phyloP scores from a whole-genome alignment of 2,329 filamentous ascomycete genomes.

The Huntiella omanensis region DNA sequence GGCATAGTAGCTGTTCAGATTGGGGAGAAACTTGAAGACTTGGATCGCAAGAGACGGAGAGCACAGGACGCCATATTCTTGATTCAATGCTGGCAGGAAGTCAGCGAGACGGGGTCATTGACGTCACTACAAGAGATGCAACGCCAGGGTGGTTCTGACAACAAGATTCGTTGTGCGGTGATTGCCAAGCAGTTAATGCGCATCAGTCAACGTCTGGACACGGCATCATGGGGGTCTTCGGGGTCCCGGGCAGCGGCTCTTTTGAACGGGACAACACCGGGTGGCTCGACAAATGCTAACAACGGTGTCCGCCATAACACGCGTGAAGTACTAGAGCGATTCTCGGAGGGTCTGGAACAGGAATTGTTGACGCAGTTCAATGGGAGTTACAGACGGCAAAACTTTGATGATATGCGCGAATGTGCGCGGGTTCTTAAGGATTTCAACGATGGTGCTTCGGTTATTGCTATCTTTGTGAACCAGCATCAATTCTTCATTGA shows the following conservation, averaged over 20 bases:
- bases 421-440: conserved; percentile 86
- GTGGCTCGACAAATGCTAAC: conserved; percentile 17
- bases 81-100: conserved; percentile 91
- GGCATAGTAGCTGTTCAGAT: conserved; percentile 78
- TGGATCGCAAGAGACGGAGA: conserved; percentile 77
- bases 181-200: conserved; percentile 86
- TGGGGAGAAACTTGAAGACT: conserved; percentile 78
- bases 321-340: conserved; percentile 85
- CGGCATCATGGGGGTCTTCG: conserved; percentile 53
- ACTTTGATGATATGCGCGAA: conserved; percentile 96
- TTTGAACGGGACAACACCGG: conserved; percentile 24
- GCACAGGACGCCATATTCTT: conserved; percentile 88
- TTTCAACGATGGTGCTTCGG: conserved; percentile 88
- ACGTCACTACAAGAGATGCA: conserved; percentile 77
- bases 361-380: conserved; percentile 93
- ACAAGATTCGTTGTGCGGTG: conserved; percentile 83
- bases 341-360: conserved; percentile 87
- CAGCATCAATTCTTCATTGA: conserved; percentile 99
- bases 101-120: conserved; percentile 74
- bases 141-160: conserved; percentile 66
- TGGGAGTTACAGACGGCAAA: conserved; percentile 84
- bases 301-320: conserved; percentile 40
- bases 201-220: conserved; percentile 81
- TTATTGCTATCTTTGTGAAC: conserved; percentile 92
- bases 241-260: conserved; percentile 33